Evolutionary conservation across 1,139 yeast genomes (phyloP), one percentile per base, ranked within the genome.

Genomic region (Candida gigantensis): DNA sequence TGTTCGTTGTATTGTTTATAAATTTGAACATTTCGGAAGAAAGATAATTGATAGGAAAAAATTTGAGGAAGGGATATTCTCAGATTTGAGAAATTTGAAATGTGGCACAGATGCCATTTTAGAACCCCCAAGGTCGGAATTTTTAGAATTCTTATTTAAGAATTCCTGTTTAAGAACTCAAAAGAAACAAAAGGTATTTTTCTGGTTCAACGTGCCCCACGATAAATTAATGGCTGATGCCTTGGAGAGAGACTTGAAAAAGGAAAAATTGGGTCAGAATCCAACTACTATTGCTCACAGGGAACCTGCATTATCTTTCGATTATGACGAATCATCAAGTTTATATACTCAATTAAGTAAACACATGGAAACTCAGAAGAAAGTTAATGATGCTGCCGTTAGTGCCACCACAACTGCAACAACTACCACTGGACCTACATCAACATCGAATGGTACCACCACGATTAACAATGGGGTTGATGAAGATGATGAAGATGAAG

Each of bases 171-270:
- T 92, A 16, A 74, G 96, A 50, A 92, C 98, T 1, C 97, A 92
- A 55, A 92, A 92, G 71, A 92, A 92, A 57, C 98, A 92, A 58
- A 92, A 92, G 58, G 97, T 92, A 27, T 92, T 92, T 57, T 89
- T 84, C 58, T 92, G 98, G 98, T 90, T 86, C 58, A 84, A 90
- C 54, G 97, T 92, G 6, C 92, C 94, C 29, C 97, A 92, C 62
- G 97, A 92, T 57, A 82, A 86, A 53, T 65, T 92, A 35, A 90
- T 92, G 75, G 81, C 92, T 3, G 98, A 92, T 60, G 97, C 97
- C 1, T 65, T 92, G 38, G 97, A 90, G 60, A 71, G 98, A 50
- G 98, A 92, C 55, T 65, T 90, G 55, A 89, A 89, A 58, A 82
- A 87, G 53, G 97, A 90, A 51, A 59, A 65, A 32, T 41, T 66